phyloP scores from a whole-genome alignment of 495 filamentous ascomycete species.

The Xylaria longipes region DNA sequence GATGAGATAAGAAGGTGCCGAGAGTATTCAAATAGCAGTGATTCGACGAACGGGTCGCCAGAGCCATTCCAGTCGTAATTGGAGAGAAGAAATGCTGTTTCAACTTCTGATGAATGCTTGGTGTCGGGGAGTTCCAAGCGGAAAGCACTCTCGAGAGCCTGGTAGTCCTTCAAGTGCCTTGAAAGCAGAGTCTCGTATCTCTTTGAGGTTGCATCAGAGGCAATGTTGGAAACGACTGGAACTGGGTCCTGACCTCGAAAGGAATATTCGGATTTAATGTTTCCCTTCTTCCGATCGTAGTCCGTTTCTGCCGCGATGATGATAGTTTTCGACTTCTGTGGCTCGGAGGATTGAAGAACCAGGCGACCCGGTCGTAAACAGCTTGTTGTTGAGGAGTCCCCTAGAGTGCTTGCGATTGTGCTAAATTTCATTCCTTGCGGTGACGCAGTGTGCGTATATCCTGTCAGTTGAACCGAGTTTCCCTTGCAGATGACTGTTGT shows the following conservation, averaged over 20 bases:
- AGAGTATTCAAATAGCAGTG: conserved; percentile 52
- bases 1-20: conserved; percentile 55
- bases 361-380: conserved; percentile 28
- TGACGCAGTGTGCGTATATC: conserved; percentile 35
- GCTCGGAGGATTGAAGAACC: neutral
- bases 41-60: conserved; percentile 54
- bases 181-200: conserved; percentile 37
- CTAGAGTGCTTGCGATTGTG: conserved; percentile 32
- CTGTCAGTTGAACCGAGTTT: conserved; percentile 39
- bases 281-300: conserved; percentile 53
- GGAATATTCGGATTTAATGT: conserved; percentile 47
- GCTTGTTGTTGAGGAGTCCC: conserved; percentile 25
- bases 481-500: conserved; percentile 39
- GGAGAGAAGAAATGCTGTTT: conserved; percentile 47
- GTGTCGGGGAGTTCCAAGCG: conserved; percentile 51
- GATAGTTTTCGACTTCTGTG: conserved; percentile 35
- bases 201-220: conserved; percentile 40
- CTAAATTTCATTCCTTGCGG: conserved; percentile 49
- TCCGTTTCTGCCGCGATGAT: conserved; percentile 53
- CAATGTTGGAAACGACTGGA: conserved; percentile 39
- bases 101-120: conserved; percentile 39
- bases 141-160: conserved; percentile 43
- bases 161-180: conserved; percentile 52
- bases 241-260: conserved; percentile 55
- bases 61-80: conserved; percentile 38